Conservation (phyloP, 257 asterid species). For the Gentiana macrophylla region DNA sequence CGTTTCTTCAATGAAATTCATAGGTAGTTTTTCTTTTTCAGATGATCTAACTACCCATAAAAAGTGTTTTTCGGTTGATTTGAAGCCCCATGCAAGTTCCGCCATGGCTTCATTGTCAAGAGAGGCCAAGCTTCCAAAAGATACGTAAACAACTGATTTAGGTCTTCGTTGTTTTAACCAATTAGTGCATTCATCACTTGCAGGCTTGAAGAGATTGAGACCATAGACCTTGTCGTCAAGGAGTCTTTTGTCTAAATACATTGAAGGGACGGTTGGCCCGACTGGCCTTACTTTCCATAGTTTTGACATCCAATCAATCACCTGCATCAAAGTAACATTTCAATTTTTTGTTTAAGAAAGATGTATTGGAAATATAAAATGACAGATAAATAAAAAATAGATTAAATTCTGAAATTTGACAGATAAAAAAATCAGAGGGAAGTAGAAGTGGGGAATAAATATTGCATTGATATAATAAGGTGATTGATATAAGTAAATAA, state of each 20-base stretch:
- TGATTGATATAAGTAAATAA: no score
- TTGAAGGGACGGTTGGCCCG: constrained; percentile 20
- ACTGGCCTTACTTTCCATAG: constrained; percentile 12
- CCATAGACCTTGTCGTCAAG: constrained; percentile 18
- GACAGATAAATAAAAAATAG: no score
- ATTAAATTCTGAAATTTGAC: no score
- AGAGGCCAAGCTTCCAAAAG: constrained; percentile 18
- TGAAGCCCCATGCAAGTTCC: constrained; percentile 25
- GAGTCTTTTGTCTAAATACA: constrained; percentile 20
- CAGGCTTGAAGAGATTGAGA: constrained; percentile 11
- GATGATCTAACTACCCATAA: constrained; percentile 45
- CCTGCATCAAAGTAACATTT: neutral
- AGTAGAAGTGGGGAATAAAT: no score
- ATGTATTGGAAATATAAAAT: no score
- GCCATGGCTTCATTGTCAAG: constrained; percentile 12
- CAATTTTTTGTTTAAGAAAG: no score
- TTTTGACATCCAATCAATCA: constrained; percentile 12
- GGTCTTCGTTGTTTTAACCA: constrained; percentile 10
- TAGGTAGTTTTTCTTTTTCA: constrained; percentile 28
- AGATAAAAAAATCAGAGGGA: no score
- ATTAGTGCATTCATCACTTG: constrained; percentile 8
- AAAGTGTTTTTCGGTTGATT: constrained; percentile 15
- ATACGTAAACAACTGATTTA: constrained; percentile 18
- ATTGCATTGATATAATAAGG: no score
- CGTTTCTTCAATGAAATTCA: constrained; percentile 2